These are phyloP conservation scores for Grigorovia transvaalensis DNA, from an alignment of 805 yeast genomes.

Conservation along the genomic window DNA sequence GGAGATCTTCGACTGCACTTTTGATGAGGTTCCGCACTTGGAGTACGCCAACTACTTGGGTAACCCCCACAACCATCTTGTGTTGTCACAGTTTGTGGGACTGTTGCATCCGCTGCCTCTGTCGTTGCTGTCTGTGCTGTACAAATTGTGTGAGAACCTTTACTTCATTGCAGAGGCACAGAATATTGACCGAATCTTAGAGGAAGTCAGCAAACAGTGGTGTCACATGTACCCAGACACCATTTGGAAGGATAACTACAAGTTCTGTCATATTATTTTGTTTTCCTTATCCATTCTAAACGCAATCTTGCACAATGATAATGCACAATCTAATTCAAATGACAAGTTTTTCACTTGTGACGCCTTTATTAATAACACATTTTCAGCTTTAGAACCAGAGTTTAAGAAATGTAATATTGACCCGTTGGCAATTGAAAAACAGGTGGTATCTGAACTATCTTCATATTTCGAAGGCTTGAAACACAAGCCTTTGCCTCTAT, in stretches of 20 bases:
- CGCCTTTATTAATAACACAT: slow-evolving; percentile 41
- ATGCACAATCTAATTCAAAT: slow-evolving; percentile 22
- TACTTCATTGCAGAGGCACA: slow-evolving; percentile 77
- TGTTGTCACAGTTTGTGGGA: slow-evolving; percentile 30
- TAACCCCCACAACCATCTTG: slow-evolving; percentile 15
- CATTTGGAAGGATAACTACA: slow-evolving; percentile 35
- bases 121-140: slow-evolving; percentile 47
- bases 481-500: slow-evolving; percentile 17
- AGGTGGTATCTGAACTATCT: slow-evolving; percentile 12
- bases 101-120: slow-evolving; percentile 35
- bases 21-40: slow-evolving; percentile 29
- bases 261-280: slow-evolving; percentile 60
- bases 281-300: slow-evolving; percentile 65
- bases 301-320: slow-evolving; percentile 62
- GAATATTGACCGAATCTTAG: slow-evolving; percentile 63
- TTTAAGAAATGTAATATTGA: slow-evolving; percentile 3
- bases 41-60: slow-evolving; percentile 36
- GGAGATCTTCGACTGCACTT: slow-evolving; percentile 27
- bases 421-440: slow-evolving; percentile 4
- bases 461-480: slow-evolving; percentile 17
- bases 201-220: slow-evolving; percentile 60
- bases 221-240: slow-evolving; percentile 35
- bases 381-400: slow-evolving; percentile 34
- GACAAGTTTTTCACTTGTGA: slow-evolving; percentile 30
- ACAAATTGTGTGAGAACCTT: slow-evolving; percentile 52